Evolutionary conservation across 2,329 filamentous ascomycete species (phyloP).

Genomic region (Nothophoma quercina): DNA sequence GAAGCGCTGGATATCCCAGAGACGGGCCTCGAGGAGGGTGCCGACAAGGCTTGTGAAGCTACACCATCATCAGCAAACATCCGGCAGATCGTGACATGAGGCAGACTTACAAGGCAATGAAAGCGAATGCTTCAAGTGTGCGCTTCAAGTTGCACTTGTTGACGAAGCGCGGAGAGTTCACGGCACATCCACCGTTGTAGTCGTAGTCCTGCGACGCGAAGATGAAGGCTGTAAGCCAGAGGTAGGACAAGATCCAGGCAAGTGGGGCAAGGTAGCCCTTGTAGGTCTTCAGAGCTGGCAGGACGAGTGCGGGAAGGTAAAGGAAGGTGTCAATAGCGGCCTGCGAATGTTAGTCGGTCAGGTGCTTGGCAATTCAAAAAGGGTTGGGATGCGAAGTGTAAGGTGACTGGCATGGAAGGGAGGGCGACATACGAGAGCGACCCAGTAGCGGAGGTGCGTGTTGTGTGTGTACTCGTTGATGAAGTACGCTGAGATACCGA

Average conservation of each 20-base stretch:
- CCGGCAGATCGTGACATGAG: background rate
- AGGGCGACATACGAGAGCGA: conserved; percentile 18
- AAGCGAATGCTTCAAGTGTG: conserved; percentile 32
- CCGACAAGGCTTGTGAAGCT: conserved; percentile 32
- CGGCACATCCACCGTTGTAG: conserved; percentile 14
- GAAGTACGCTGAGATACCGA: conserved; percentile 30
- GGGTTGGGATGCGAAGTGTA: too few species aligned
- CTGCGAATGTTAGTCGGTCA: conserved; percentile 1
- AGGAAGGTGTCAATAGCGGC: conserved; percentile 23
- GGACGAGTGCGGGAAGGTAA: conserved; percentile 21
- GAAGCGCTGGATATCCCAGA: conserved; percentile 28
- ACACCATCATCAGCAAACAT: background rate
- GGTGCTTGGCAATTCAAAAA: too few species aligned
- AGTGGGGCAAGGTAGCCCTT: conserved; percentile 32
- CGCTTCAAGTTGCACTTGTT: conserved; percentile 28
- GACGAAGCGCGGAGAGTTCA: conserved; percentile 19
- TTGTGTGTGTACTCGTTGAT: conserved; percentile 20
- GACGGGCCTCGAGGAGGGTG: conserved; percentile 23
- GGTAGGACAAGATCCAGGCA: conserved; percentile 30
- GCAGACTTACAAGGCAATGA: conserved; percentile 32
- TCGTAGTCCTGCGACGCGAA: conserved; percentile 34
- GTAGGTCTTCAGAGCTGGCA: conserved; percentile 26
- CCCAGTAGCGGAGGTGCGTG: conserved; percentile 31
- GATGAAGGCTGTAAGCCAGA: conserved; percentile 37
- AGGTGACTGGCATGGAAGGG: too few species aligned